Evolutionary conservation across 805 yeast genomes (phyloP).

Genomic region (Metschnikowia santaceciliae): DNA sequence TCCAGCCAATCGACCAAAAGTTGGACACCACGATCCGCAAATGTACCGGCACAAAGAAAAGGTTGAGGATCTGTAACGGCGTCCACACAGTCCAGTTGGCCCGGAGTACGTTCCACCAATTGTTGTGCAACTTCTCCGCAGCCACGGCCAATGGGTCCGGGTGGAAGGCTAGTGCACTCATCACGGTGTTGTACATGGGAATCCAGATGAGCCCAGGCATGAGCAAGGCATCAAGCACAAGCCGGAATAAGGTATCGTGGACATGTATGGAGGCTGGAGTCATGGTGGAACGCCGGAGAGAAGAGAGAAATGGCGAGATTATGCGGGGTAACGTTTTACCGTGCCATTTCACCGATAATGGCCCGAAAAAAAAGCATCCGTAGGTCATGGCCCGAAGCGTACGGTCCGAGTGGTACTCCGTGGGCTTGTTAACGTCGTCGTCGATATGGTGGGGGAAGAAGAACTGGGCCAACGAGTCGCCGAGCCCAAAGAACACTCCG

Average conservation of each 20-base stretch:
- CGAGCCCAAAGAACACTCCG: slow-evolving; percentile 43
- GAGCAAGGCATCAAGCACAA: slow-evolving; percentile 35
- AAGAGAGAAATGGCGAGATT: slow-evolving; percentile 31
- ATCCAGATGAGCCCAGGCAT: slow-evolving; percentile 39
- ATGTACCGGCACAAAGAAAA: slow-evolving; percentile 38
- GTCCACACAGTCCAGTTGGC: slow-evolving; percentile 45
- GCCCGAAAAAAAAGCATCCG: slow-evolving; percentile 38
- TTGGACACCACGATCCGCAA: slow-evolving; percentile 35
- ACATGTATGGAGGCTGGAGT: slow-evolving; percentile 13
- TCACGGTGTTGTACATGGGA: slow-evolving; percentile 39
- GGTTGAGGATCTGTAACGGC: slow-evolving; percentile 33
- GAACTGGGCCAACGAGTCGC: slow-evolving; percentile 41
- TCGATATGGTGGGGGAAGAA: slow-evolving; percentile 31
- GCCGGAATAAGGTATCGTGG: slow-evolving; percentile 23
- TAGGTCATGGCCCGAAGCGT: slow-evolving; percentile 35
- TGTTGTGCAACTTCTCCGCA: slow-evolving; percentile 28
- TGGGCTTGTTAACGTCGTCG: slow-evolving; percentile 18
- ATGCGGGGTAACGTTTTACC: slow-evolving; percentile 33
- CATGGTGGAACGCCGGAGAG: slow-evolving; percentile 10
- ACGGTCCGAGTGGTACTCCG: slow-evolving; percentile 25
- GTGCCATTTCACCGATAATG: slow-evolving; percentile 38
- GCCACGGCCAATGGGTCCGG: slow-evolving; percentile 33
- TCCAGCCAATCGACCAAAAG: slow-evolving; percentile 42
- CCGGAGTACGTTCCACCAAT: slow-evolving; percentile 40
- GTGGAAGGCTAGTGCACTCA: slow-evolving; percentile 35